phyloP scores from a whole-genome alignment of 805 yeast species.

The Candida mattraensis region DNA sequence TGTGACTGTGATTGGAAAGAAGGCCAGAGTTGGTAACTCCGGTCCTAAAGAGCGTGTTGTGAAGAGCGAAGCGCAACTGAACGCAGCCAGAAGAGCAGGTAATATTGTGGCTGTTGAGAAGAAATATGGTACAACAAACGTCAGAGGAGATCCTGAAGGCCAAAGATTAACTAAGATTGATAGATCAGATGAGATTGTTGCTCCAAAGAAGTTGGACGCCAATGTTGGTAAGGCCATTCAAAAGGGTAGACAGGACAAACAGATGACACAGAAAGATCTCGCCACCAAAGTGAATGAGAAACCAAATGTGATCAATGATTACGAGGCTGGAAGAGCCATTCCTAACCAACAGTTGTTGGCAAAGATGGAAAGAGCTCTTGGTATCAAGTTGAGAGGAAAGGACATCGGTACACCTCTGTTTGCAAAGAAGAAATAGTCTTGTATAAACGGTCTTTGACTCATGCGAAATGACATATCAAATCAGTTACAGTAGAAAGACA shows the following conservation, averaged over 20 bases:
- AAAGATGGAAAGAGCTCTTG: constrained; percentile 90
- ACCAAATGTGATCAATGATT: constrained; percentile 92
- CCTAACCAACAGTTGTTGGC: constrained; percentile 95
- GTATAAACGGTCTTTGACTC: too few relatives aligned
- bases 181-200: constrained; percentile 88
- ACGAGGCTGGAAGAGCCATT: constrained; percentile 94
- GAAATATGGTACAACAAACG: constrained; percentile 75
- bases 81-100: constrained; percentile 94
- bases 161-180: constrained; percentile 93
- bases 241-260: constrained; percentile 83
- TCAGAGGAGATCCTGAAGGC: constrained; percentile 77
- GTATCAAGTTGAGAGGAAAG: constrained; percentile 94
- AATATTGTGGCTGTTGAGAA: constrained; percentile 87
- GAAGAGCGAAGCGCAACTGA: constrained; percentile 71
- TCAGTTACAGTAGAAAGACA: too few relatives aligned
- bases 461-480: too few relatives aligned
- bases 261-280: constrained; percentile 90
- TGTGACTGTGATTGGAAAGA: constrained; percentile 84
- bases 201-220: constrained; percentile 83
- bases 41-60: constrained; percentile 89
- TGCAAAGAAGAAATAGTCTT: constrained; percentile 49
- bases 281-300: constrained; percentile 96
- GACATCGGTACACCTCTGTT: constrained; percentile 88
- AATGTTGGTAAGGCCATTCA: constrained; percentile 86
- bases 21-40: constrained; percentile 76